A percentile compares a stretch with the other conserved stretches of the same genome.
These are phyloP conservation scores for Candida silvatica DNA, from an alignment of 805 yeast species.

Conservation along the genomic window DNA sequence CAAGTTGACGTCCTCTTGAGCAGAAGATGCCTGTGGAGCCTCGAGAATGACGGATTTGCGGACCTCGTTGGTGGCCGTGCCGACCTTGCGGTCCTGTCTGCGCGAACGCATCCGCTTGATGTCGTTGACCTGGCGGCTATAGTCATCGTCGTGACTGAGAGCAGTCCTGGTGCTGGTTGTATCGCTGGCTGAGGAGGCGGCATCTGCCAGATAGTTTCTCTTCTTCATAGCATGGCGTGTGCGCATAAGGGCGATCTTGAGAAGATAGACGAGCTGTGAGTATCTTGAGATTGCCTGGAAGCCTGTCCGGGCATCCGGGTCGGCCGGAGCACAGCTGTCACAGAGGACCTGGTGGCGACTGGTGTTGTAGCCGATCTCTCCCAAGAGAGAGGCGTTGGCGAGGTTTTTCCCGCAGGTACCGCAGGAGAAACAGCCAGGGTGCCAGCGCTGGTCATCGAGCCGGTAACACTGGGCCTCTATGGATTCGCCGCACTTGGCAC, in stretches of 20 bases:
- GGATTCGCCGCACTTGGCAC: conserved; percentile 61
- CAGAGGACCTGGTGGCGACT: conserved; percentile 39
- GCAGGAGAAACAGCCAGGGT: conserved; percentile 64
- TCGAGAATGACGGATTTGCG: conserved; percentile 60
- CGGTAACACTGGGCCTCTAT: conserved; percentile 79
- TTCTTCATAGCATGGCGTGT: conserved; percentile 51
- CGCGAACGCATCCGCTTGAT: conserved; percentile 68
- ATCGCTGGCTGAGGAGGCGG: too few relatives aligned
- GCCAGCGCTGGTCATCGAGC: conserved; percentile 69
- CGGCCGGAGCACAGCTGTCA: conserved; percentile 48
- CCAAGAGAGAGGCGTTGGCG: conserved; percentile 10
- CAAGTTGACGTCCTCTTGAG: conserved; percentile 18
- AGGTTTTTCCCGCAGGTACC: conserved; percentile 41
- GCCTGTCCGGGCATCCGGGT: conserved; percentile 41
- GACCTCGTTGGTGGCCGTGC: conserved; percentile 47
- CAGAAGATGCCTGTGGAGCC: conserved; percentile 45
- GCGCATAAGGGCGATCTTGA: conserved; percentile 78
- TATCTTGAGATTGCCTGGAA: conserved; percentile 60
- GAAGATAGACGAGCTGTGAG: conserved; percentile 63
- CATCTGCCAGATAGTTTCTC: too few relatives aligned
- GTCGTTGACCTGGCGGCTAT: conserved; percentile 64
- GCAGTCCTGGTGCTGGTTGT: neutral
- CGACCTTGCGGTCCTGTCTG: conserved; percentile 50
- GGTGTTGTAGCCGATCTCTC: conserved; percentile 38
- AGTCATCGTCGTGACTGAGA: conserved; percentile 29